Conservation (phyloP, 164 flowering plant genomes). For the Pachysandra terminalis region DNA sequence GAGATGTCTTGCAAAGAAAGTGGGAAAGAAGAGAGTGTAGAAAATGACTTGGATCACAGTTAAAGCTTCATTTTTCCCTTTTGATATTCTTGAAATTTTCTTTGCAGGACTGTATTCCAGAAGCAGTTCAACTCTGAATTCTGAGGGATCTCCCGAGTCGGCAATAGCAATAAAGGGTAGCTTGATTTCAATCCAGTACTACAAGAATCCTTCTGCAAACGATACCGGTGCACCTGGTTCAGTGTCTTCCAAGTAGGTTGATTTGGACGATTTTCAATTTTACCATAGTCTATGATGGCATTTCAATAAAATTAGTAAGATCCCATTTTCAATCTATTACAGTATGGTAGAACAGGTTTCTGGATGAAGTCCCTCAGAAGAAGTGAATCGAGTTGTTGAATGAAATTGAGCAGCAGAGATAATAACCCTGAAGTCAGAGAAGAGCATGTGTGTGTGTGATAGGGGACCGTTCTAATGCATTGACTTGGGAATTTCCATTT, state of each 20-base stretch:
- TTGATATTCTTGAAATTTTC: not conserved
- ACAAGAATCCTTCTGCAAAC: conserved; percentile 13
- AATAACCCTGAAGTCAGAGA: too few relatives aligned
- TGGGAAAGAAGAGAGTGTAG: too few relatives aligned
- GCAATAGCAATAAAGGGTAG: conserved; percentile 14
- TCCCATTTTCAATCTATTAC: not conserved
- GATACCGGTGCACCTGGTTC: conserved; percentile 12
- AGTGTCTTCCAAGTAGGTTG: conserved; percentile 14
- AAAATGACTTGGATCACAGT: too few relatives aligned
- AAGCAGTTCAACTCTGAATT: conserved; percentile 18
- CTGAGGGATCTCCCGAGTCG: conserved; percentile 23
- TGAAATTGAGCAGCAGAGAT: conserved; percentile 9
- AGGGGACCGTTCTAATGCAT: too few relatives aligned
- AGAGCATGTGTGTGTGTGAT: too few relatives aligned
- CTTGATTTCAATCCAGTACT: conserved; percentile 22
- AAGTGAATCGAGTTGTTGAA: conserved; percentile 10
- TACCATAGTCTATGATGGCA: too few relatives aligned
- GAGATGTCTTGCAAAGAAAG: not conserved
- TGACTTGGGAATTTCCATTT: too few relatives aligned
- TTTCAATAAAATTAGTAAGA: too few relatives aligned
- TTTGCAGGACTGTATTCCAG: conserved; percentile 36
- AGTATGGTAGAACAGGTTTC: conserved; percentile 20
- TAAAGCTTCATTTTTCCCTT: not conserved
- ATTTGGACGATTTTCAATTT: too few relatives aligned
- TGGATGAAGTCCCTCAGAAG: conserved; percentile 12